Evolutionary conservation across 192 early-diverging fungal species (phyloP).

Genomic region (Borealophlyctis nickersoniae): DNA sequence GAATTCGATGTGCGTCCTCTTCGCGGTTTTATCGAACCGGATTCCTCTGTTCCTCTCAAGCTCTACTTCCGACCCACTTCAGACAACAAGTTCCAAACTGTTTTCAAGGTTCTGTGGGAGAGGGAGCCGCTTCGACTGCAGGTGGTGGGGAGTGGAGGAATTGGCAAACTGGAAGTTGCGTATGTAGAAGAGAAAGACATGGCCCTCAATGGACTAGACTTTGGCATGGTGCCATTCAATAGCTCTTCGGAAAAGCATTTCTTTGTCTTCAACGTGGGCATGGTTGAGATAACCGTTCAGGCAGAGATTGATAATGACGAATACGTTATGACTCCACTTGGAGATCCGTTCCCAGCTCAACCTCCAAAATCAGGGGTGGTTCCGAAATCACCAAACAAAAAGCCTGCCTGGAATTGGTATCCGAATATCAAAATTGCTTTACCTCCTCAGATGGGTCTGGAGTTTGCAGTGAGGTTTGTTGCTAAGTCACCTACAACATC

Average conservation of each 20-base stretch:
- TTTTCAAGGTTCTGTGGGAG: constrained; percentile 57
- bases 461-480: constrained; percentile 48
- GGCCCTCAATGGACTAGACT: constrained; percentile 46
- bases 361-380: constrained; percentile 14
- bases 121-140: constrained; percentile 39
- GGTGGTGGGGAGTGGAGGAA: constrained; percentile 48
- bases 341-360: constrained; percentile 42
- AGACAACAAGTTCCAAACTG: constrained; percentile 46
- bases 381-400: constrained; percentile 28
- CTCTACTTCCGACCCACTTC: constrained; percentile 51
- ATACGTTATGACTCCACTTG: constrained; percentile 42
- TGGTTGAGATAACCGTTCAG: constrained; percentile 48
- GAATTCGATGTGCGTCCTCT: constrained; percentile 56
- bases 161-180: constrained; percentile 54
- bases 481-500: constrained; percentile 40
- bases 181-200: constrained; percentile 49
- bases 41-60: constrained; percentile 30
- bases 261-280: constrained; percentile 51
- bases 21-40: constrained; percentile 52
- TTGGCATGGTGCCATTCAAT: constrained; percentile 64
- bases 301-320: constrained; percentile 47
- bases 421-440: constrained; percentile 25
- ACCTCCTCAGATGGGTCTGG: constrained; percentile 40
- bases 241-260: constrained; percentile 55
- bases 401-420: constrained; percentile 46